A percentile compares a stretch with the other conserved stretches of the same genome.
Conservation (phyloP, 2,329 filamentous ascomycete genomes). For the Onygenales sp. region DNA sequence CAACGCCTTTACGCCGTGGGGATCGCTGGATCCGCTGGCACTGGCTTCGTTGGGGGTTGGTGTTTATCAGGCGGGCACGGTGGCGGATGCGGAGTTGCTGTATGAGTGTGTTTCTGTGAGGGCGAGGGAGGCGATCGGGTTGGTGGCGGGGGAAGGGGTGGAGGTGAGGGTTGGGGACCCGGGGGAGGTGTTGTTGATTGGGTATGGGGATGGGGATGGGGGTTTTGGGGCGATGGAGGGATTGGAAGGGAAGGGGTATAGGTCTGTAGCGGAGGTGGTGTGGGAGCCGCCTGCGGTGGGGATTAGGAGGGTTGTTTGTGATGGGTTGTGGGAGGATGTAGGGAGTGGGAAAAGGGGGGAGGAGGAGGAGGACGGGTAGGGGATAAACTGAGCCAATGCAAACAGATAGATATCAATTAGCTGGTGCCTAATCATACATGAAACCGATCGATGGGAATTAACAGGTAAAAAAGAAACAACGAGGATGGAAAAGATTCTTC, state of each 20-base stretch:
- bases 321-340: not conserved
- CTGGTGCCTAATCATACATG: not conserved
- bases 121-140: conserved; percentile 28
- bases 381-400: too few relatives aligned
- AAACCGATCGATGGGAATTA: not conserved
- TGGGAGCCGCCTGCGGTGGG: conserved; percentile 26
- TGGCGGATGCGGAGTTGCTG: conserved; percentile 48
- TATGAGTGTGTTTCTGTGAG: conserved; percentile 45
- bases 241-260: conserved; percentile 15
- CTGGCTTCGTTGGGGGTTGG: conserved; percentile 56
- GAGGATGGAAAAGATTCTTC: not conserved
- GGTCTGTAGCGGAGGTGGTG: conserved; percentile 27
- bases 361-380: not conserved
- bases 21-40: conserved; percentile 55
- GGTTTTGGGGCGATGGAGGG: conserved; percentile 16
- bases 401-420: not conserved
- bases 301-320: conserved; percentile 18
- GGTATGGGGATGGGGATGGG: conserved; percentile 19
- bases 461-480: not conserved
- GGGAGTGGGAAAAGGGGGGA: not conserved
- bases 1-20: conserved; percentile 65
- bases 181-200: conserved; percentile 4
- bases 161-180: conserved; percentile 6
- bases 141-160: conserved; percentile 7
- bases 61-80: conserved; percentile 58